Evolutionary conservation across 768 basidiomycete species (phyloP), one percentile per base, ranked within the genome.

Genomic region (Suillus clintonianus): DNA sequence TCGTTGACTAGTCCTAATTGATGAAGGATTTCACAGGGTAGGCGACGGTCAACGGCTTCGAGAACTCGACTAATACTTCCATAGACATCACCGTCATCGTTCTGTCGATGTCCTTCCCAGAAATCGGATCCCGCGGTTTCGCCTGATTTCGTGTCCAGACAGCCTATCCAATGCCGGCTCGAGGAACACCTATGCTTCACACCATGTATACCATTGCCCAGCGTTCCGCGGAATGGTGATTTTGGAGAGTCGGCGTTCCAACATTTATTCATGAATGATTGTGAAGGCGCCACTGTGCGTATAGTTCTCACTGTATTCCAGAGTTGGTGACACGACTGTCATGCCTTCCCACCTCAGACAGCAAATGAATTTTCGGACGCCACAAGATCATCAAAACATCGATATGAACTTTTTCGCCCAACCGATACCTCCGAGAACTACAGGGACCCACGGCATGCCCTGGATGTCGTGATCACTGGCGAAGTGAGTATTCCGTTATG

Each of bases 121-220:
- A 27, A 65, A 43, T 34, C 69, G 17, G 61, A 47, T 13, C 54
- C 58, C 50, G 64, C 66, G 22, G 62, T 43, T 36, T 17, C 58
- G 17, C 70, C 67, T 53, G 76, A 80, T 57, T 84, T 83, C 68
- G 61, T 78, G 7, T 81, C 81, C 67, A 77, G 82, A 37, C 79
- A 79, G 60, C 83, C 84, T 1, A 80, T 86, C 66, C 84, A 86
- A 71, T 85, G 83, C 64, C 72, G 73, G 50, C 74, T 86, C 8
- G 74, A 76, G 5, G 83, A 85, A 62, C 75, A 82, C 68, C 67
- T 80, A 34, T 80, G 81, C 62, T 83, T 78, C 63, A 73, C 70
- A 42, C 80, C 81, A 17, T 70, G 76, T 69, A 48, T 73, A 8
- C 80, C 81, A 39, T 42, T 77, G 51, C 77, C 68, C 15, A n/a